These are phyloP conservation scores for Lanmaoa pseudosensibilis DNA, from an alignment of 768 basidiomycete genomes.

Conservation along the genomic window DNA sequence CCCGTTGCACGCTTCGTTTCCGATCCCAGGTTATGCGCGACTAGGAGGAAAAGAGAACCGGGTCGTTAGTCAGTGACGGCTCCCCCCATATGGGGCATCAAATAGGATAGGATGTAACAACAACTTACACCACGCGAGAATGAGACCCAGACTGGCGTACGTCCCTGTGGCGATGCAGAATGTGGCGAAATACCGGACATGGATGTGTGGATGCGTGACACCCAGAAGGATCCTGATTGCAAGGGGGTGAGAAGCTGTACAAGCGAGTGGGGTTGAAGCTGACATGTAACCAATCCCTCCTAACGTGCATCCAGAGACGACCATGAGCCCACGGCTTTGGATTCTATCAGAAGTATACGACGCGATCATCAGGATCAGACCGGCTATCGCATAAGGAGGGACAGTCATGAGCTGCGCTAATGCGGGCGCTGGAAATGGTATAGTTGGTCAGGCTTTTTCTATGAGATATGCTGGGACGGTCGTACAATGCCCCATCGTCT, in stretches of 20 bases:
- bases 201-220: slow-evolving; percentile 27
- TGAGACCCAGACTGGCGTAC: slow-evolving; percentile 44
- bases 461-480: not conserved
- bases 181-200: slow-evolving; percentile 46
- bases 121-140: slow-evolving; percentile 49
- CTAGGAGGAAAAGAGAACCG: slow-evolving; percentile 21
- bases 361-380: slow-evolving; percentile 35
- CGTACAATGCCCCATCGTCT: slow-evolving; percentile 48
- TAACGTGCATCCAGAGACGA: slow-evolving; percentile 31
- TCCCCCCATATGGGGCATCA: not conserved
- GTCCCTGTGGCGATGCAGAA: slow-evolving; percentile 48
- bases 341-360: slow-evolving; percentile 46
- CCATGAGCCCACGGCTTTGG: slow-evolving; percentile 41
- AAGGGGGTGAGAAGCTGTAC: not conserved
- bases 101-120: not conserved
- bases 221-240: slow-evolving; percentile 34
- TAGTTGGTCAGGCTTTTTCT: not conserved
- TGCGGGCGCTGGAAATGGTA: slow-evolving; percentile 36
- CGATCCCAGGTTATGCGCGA: slow-evolving; percentile 42
- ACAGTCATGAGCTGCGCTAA: slow-evolving; percentile 52
- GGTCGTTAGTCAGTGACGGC: not conserved
- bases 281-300: slow-evolving; percentile 46
- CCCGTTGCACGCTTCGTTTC: slow-evolving; percentile 47
- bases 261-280: not conserved
- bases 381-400: slow-evolving; percentile 50